Conservation (phyloP, 176 grass and related monocot species). For the Oryza punctata region DNA sequence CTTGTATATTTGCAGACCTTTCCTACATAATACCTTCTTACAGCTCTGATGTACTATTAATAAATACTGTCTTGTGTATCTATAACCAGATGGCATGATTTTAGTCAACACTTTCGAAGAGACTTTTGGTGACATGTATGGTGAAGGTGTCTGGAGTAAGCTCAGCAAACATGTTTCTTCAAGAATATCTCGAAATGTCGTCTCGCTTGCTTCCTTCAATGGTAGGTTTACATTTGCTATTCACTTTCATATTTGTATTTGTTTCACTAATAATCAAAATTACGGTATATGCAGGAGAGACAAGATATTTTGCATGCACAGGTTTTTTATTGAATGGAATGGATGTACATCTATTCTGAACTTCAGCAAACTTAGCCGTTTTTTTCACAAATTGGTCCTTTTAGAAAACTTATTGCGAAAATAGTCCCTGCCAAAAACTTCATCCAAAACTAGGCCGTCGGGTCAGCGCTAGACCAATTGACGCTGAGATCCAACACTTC, state of each 20-base stretch:
- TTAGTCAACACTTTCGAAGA: slow-evolving; percentile 23
- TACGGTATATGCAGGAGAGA: slow-evolving; percentile 13
- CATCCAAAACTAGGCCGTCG: too few species aligned
- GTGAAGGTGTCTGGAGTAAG: neutral
- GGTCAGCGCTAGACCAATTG: too few species aligned
- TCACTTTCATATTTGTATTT: slow-evolving; percentile 15
- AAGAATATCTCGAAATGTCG: neutral
- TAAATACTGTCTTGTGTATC: neutral
- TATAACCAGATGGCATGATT: slow-evolving; percentile 17
- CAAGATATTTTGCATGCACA: slow-evolving; percentile 10
- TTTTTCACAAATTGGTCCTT: too few species aligned
- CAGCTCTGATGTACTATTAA: neutral
- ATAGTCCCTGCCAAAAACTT: too few species aligned
- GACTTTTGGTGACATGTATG: neutral
- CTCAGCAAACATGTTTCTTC: neutral
- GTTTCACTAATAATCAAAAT: neutral
- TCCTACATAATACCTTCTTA: neutral
- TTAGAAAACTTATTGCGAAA: too few species aligned
- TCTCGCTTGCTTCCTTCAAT: slow-evolving; percentile 25
- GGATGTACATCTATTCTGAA: slow-evolving; percentile 5
- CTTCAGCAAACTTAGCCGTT: neutral
- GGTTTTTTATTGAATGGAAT: slow-evolving; percentile 29
- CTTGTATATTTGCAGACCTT: neutral
- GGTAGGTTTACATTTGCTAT: slow-evolving; percentile 5
- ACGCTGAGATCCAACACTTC: too few species aligned